Evolutionary conservation across 2,329 filamentous ascomycete species (phyloP), one percentile per base, ranked within the genome.

Genomic region (Fusarium sp.): DNA sequence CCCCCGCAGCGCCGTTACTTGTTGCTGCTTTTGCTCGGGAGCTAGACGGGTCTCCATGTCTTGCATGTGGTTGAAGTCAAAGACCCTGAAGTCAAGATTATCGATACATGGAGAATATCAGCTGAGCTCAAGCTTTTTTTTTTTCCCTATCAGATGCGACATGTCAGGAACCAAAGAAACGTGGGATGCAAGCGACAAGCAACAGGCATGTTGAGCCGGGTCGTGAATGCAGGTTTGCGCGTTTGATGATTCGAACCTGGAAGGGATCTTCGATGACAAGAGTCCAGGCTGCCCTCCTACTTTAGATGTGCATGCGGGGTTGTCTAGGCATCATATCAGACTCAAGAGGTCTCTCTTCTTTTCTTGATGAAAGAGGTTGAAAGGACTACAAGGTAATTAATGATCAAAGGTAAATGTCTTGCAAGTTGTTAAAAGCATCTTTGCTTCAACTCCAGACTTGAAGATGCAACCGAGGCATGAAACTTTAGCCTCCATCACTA

Each of bases 191-290:
- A 31, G 47, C 47, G 45, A 29, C 22, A 35, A 50, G 45, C 45
- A 27, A 18, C 22, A 50, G 47, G 27, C 47, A 29, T 52, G 47
- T 18, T n/a, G 47, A 29, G 47, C 47, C 47, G 47, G 47, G 22
- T 22, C 14, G 20, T 18, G 14, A 18, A 18, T 47, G 22, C 45
- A 7, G 22, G 57, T 59, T 29, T 42, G n/a, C n/a, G 11, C 11
- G 31, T 31, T 34, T 67, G 40, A 56, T 38, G 22, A 42, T 62
- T 65, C 22, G 45, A 71, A 64, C 27, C 27, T 52, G 54, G 72
- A 69, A 74, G 61, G 69, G 68, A 72, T 74, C 71, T 66, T 63
- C 68, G 18, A 69, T 2, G 63, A 42, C 38, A 50, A 52, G 54
- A 61, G 54, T 29, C 54, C 22, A 58, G 31, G 34, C 54, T 38